These are phyloP conservation scores for Cutaneotrichosporon dermatis DNA, from an alignment of 1,284 basidiomycete genomes.

Conservation along the genomic window DNA sequence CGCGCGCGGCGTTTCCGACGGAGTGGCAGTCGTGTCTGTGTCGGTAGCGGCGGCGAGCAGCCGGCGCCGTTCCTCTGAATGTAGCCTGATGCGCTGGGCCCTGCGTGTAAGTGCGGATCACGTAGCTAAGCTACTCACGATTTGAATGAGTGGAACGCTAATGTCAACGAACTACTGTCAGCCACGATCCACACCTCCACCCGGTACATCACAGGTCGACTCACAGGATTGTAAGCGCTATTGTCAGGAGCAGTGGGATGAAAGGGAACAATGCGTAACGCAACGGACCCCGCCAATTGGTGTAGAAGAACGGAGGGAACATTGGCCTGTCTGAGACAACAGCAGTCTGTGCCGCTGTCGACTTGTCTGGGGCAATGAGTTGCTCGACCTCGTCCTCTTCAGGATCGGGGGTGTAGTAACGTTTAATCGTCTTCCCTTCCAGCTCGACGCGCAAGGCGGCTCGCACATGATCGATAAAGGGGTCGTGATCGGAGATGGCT, in stretches of 20 bases:
- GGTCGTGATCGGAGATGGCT: conserved; percentile 65
- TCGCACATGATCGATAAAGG: conserved; percentile 58
- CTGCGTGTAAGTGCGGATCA: not conserved
- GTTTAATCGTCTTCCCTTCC: conserved; percentile 22
- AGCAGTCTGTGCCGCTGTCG: no score
- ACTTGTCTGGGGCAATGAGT: conserved; percentile 7
- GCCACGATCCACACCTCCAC: not conserved
- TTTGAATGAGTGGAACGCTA: conserved; percentile 32
- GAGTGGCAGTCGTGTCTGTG: not conserved
- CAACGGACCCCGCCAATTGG: conserved; percentile 28
- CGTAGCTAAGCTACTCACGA: conserved; percentile 16
- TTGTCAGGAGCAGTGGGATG: conserved; percentile 32
- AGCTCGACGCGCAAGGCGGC: conserved; percentile 63
- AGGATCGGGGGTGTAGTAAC: conserved; percentile 12
- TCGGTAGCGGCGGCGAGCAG: not conserved
- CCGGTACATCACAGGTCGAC: no score
- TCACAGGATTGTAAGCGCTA: conserved; percentile 30
- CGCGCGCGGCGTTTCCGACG: not conserved
- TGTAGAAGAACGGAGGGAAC: conserved; percentile 36
- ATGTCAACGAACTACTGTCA: conserved; percentile 19
- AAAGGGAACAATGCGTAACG: conserved; percentile 34
- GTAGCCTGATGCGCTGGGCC: conserved; percentile 10
- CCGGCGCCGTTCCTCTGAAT: not conserved
- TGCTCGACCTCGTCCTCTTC: conserved; percentile 28
- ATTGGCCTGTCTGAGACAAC: not conserved